These are phyloP conservation scores for Albophoma yamanashiensis DNA, from an alignment of 2,329 filamentous ascomycete genomes.

Conservation along the genomic window DNA sequence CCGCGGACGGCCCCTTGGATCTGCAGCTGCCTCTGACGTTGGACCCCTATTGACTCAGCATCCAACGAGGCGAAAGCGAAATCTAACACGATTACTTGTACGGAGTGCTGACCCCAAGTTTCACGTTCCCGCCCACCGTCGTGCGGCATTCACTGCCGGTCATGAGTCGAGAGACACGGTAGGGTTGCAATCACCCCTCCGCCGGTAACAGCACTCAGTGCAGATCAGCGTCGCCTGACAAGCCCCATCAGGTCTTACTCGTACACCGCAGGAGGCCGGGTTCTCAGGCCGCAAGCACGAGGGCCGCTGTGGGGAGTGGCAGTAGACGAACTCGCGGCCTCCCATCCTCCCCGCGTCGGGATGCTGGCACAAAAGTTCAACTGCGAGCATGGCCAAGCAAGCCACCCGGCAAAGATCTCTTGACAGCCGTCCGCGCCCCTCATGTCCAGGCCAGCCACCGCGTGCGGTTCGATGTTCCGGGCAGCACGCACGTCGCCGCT, in stretches of 20 bases:
- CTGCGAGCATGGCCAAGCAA: not conserved
- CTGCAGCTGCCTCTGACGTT: not conserved
- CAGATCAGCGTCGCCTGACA: not conserved
- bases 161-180: not conserved
- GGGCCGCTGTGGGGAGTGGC: not conserved
- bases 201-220: not conserved
- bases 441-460: not conserved
- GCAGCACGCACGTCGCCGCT: not conserved
- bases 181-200: not conserved
- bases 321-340: not conserved
- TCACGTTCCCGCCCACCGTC: not conserved
- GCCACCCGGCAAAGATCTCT: not conserved
- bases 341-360: not conserved
- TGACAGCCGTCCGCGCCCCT: not conserved
- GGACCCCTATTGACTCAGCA: not conserved
- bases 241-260: not conserved
- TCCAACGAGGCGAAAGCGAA: no score
- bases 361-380: not conserved
- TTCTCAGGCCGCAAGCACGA: not conserved
- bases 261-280: not conserved
- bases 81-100: no score
- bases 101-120: not conserved
- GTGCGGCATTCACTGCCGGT: not conserved
- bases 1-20: not conserved
- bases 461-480: not conserved